phyloP scores from a whole-genome alignment of 768 basidiomycete species.

The Boletus insuetus region DNA sequence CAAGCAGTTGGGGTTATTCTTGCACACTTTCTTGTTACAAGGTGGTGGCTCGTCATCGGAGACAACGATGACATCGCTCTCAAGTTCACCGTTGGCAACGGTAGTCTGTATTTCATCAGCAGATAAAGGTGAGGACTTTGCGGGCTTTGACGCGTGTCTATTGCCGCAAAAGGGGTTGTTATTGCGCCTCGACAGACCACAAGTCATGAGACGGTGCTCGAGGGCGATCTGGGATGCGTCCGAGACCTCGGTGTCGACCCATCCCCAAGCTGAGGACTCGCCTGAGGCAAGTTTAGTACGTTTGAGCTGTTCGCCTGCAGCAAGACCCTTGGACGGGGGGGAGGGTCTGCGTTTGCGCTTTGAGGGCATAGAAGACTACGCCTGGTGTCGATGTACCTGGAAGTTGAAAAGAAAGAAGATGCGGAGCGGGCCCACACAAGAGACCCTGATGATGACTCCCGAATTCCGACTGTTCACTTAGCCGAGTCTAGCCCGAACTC shows the following conservation, averaged over 20 bases:
- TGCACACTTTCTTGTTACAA: slow-evolving; percentile 67
- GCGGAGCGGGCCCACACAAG: slow-evolving; percentile 4
- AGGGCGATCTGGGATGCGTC: slow-evolving; percentile 57
- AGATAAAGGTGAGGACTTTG: slow-evolving; percentile 12
- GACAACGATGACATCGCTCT: slow-evolving; percentile 65
- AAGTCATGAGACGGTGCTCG: slow-evolving; percentile 65
- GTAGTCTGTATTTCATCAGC: slow-evolving; percentile 8
- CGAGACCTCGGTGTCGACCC: slow-evolving; percentile 70
- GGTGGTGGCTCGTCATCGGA: slow-evolving; percentile 59
- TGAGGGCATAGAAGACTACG: slow-evolving; percentile 41
- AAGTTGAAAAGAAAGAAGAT: slow-evolving; percentile 6
- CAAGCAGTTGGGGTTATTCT: slow-evolving; percentile 77
- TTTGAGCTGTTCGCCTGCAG: slow-evolving; percentile 62
- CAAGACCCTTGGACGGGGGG: slow-evolving; percentile 47
- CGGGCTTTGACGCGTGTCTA: slow-evolving; percentile 40
- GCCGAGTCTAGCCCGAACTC: background rate
- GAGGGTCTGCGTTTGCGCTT: slow-evolving; percentile 59
- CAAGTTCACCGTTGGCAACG: slow-evolving; percentile 41
- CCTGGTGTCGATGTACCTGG: background rate
- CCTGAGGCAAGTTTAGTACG: slow-evolving; percentile 49
- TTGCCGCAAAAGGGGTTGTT: slow-evolving; percentile 55
- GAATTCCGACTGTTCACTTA: slow-evolving; percentile 22
- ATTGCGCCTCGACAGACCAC: slow-evolving; percentile 58
- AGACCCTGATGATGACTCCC: slow-evolving; percentile 19
- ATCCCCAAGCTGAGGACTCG: slow-evolving; percentile 64